These are phyloP conservation scores for Naganishia liquefaciens DNA, from an alignment of 1,284 basidiomycete genomes.

Conservation along the genomic window DNA sequence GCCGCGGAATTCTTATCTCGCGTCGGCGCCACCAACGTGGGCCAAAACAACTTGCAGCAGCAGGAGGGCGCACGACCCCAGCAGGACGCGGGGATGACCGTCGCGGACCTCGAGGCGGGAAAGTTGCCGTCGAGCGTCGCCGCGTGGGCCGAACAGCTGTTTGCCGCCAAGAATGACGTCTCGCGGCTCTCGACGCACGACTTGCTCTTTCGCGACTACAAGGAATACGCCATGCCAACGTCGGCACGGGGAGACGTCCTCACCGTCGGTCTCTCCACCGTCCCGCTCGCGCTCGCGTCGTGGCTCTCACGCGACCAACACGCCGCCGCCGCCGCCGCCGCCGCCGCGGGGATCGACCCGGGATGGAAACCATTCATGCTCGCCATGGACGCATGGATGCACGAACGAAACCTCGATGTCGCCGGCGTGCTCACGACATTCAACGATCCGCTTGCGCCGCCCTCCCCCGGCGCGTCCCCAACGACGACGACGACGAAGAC, in stretches of 20 bases:
- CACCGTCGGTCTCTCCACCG: constrained; percentile 71
- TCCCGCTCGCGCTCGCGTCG: constrained; percentile 66
- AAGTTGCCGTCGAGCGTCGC: too few species aligned
- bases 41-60: too few species aligned
- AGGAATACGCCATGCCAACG: constrained; percentile 68
- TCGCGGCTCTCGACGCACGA: constrained; percentile 70
- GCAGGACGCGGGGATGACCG: background rate
- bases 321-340: too few species aligned
- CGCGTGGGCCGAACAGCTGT: constrained; percentile 60
- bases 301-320: constrained; percentile 57
- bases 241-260: constrained; percentile 48
- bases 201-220: constrained; percentile 87
- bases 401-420: constrained; percentile 63
- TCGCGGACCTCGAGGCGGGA: constrained; percentile 15
- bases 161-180: constrained; percentile 67
- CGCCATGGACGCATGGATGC: constrained; percentile 65
- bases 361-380: constrained; percentile 56
- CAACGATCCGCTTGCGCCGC: constrained; percentile 51
- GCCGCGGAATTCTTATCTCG: constrained; percentile 63
- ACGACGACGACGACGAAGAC: constrained; percentile 43
- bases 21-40: constrained; percentile 32
- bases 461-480: constrained; percentile 34
- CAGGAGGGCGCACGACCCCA: too few species aligned
- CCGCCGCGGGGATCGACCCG: constrained; percentile 45
- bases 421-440: constrained; percentile 75